phyloP scores from a whole-genome alignment of 805 yeast species.

The Vanderwaltozyma polyspora region DNA sequence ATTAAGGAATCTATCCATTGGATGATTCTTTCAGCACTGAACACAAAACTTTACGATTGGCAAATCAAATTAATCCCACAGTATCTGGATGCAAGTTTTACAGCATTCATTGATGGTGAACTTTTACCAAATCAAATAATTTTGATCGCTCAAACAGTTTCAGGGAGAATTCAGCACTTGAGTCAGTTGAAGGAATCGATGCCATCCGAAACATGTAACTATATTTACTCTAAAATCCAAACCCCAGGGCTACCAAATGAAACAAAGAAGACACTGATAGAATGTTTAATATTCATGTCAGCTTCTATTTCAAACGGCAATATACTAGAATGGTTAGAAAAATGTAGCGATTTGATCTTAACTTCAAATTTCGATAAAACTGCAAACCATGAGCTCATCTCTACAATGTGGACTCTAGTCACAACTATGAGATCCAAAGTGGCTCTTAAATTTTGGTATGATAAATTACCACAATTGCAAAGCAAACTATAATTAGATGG shows the following conservation, averaged over 20 bases:
- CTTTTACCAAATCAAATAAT: slow-evolving; percentile 15
- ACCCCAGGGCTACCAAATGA: background rate
- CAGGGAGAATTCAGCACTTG: slow-evolving; percentile 8
- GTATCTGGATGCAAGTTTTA: slow-evolving; percentile 10
- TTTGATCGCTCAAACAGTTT: slow-evolving; percentile 10
- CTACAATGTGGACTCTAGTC: slow-evolving; percentile 15
- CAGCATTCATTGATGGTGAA: slow-evolving; percentile 7
- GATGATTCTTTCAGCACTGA: slow-evolving; percentile 8
- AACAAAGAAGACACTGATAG: slow-evolving; percentile 8
- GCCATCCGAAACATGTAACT: background rate
- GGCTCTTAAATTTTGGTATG: slow-evolving; percentile 25
- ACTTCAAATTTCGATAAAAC: slow-evolving; percentile 2
- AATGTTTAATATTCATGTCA: slow-evolving; percentile 16
- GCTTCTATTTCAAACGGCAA: slow-evolving; percentile 10
- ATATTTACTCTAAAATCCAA: background rate
- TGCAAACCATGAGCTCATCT: slow-evolving; percentile 6
- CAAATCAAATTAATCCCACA: slow-evolving; percentile 6
- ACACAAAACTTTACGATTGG: slow-evolving; percentile 8
- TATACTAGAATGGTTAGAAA: slow-evolving; percentile 18
- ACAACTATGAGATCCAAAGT: slow-evolving; percentile 9
- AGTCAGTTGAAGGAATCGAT: too few relatives aligned
- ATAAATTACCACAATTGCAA: slow-evolving; percentile 3
- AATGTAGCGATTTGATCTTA: slow-evolving; percentile 11
- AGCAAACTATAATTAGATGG: slow-evolving; percentile 2
- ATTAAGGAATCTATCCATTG: slow-evolving; percentile 19